Evolutionary conservation across 805 yeast genomes (phyloP), one percentile per base, ranked within the genome.

Genomic region (Zygosaccharomyces gambellarensis): DNA sequence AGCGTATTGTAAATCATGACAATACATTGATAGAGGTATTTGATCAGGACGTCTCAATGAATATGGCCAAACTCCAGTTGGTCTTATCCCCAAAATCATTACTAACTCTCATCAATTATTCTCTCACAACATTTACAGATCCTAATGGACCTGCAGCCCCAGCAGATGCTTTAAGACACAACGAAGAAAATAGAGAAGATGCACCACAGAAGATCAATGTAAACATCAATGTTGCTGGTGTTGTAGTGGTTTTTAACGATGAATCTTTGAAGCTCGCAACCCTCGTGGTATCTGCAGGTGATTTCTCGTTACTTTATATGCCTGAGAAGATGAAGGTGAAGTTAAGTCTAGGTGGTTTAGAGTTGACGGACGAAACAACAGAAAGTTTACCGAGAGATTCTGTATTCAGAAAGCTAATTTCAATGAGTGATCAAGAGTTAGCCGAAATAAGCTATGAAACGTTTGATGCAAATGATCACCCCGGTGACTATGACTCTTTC

Each of bases 401-500:
- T 2, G 67, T 76, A 3, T 65, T 84, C 52, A 74, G 92, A 52
- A 79, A 80, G 54, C 69, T 94, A 23, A 75, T 94, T 22, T 79
- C 83, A 46, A 89, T 94, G 63, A 90, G 87, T 59, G 97, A 90
- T 12, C 78, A 82, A 48, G 68, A 63, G 22, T 72, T 90, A 42
- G 95, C 92, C 0, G 95, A 90, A 63, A 77, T 94, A 55, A 72
- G 77, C 3, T 94, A 90, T 64, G 95, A 90, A 63, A 88, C 97
- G 0, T 85, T 79, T 64, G 94, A 85, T 64, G 71, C 74, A 0
- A 72, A 72, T 7, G 74, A 79, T 42, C 68, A 67, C 1, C 68
- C 73, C 17, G 71, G 76, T 3, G 60, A 62, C 30, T 85, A 77
- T 60, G 80, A 78, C 49, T 65, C 69, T 0, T 28, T 50, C 1